Conservation (phyloP, 352 stramenopile genomes). For the Halophytophthora polymorphica region DNA sequence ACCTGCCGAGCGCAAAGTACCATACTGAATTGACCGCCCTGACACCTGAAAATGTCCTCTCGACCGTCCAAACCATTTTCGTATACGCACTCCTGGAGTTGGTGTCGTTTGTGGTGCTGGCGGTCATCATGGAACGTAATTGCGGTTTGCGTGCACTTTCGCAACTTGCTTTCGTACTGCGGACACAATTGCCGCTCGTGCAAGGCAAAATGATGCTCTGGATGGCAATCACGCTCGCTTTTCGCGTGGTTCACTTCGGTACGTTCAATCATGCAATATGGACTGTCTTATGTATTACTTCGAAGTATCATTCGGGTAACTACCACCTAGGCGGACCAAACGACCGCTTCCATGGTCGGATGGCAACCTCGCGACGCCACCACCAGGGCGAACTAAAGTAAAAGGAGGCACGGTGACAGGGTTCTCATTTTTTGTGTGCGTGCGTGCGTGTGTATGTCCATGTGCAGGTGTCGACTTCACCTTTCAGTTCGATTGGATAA, state of each 20-base stretch:
- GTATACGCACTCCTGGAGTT: constrained; percentile 20
- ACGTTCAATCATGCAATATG: not conserved
- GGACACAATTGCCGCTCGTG: constrained; percentile 9
- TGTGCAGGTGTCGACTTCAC: constrained; percentile 7
- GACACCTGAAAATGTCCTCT: not conserved
- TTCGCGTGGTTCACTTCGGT: constrained; percentile 6
- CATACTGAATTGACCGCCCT: constrained; percentile 15
- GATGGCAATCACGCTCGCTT: not conserved
- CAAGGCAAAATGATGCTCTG: constrained; percentile 12
- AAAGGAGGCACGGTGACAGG: not conserved
- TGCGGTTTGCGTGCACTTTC: constrained; percentile 4
- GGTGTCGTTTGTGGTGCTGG: constrained; percentile 10
- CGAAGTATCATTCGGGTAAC: too few relatives aligned
- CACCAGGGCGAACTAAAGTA: too few relatives aligned
- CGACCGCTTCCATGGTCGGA: too few relatives aligned
- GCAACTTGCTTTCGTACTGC: constrained; percentile 19
- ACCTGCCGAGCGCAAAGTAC: constrained; percentile 10
- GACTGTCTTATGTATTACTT: too few relatives aligned
- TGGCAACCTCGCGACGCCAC: too few relatives aligned
- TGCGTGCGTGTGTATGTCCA: not conserved
- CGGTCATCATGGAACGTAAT: constrained; percentile 3
- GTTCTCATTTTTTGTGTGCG: not conserved
- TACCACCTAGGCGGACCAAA: too few relatives aligned
- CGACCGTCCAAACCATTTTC: constrained; percentile 4
- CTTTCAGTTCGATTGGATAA: constrained; percentile 4